Base-by-base conservation (phyloP, 495 filamentous ascomycete species). In the Aspergillus ostianus region DNA sequence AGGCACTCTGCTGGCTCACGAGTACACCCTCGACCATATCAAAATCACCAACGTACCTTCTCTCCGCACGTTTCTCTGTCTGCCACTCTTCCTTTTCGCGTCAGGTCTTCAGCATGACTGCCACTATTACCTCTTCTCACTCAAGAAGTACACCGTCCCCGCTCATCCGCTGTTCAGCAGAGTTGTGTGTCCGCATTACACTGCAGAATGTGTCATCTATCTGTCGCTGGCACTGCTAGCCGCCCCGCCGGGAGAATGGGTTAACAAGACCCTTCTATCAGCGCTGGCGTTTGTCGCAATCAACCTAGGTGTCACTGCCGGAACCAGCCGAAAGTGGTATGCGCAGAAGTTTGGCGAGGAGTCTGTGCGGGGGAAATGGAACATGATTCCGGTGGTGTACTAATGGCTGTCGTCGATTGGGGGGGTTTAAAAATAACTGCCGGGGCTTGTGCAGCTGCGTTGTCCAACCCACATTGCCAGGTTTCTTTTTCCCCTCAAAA, bases 171-270 rank as follows among this genome's bases (percentile, higher is more conserved):
- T 88, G 45, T 98, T 98, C 67, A 76, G 75, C 44, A 73, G 67
- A 30, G 63, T 93, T 18, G 74, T 96, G 10, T 95, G 87, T 60
- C 92, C 95, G n/a, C 94, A 98, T 75, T 98, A 97, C 71, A 87
- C 87, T 0, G 88, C 88, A 50, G 95, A 98, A 70, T 92, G 91
- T 66, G 51, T 90, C 3, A 85, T 97, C 58, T 97, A 98, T 67
- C 62, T 92, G 27, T 84, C 87, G n/a, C 71, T 98, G 60, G 83
- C 91, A 2, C 65, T 96, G 21, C 65, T 90, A 15, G 87, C 87
- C 45, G 91, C 92, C 5, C 93, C 92, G 0, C 58, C 64, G 6
- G 83, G 82, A 9, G 65, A 77, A 52, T 59, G 81, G 57, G 65
- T 90, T 27, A 98, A 98, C 72, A 83, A 77, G 66, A 95, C 93